Conservation (phyloP, 108 stramenopile species). For the Chaetoceros tenuissimus region DNA sequence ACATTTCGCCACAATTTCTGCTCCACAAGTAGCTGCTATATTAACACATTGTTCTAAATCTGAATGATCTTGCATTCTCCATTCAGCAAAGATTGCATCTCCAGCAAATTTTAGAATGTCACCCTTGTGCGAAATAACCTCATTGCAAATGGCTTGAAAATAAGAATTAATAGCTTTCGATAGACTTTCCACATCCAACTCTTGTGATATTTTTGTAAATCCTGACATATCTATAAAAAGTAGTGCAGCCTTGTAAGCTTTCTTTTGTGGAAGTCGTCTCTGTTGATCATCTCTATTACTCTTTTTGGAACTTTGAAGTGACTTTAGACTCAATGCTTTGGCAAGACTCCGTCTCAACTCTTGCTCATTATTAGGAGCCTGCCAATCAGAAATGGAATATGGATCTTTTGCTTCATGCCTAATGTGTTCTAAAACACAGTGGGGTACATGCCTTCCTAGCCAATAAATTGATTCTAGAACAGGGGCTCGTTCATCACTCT, state of each 20-base stretch:
- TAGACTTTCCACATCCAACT: slow-evolving; percentile 8
- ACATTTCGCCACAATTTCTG: slow-evolving; percentile 25
- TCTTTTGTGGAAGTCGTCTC: too few relatives aligned
- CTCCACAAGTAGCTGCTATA: slow-evolving; percentile 16
- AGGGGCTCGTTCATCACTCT: too few relatives aligned
- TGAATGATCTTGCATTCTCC: slow-evolving; percentile 1
- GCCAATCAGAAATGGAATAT: too few relatives aligned
- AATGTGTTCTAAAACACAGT: slow-evolving; percentile 26
- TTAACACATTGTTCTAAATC: slow-evolving; percentile 8
- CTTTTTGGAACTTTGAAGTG: too few relatives aligned
- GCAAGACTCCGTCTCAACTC: neutral
- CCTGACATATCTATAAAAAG: slow-evolving; percentile 27
- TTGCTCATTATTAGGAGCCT: too few relatives aligned
- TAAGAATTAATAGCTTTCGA: slow-evolving; percentile 12
- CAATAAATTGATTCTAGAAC: slow-evolving; percentile 40
- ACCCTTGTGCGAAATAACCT: slow-evolving; percentile 7
- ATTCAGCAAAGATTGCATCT: slow-evolving; percentile 16
- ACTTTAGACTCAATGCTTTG: slow-evolving; percentile 8
- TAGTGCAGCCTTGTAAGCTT: too few relatives aligned
- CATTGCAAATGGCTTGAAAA: slow-evolving; percentile 17
- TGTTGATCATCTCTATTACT: too few relatives aligned
- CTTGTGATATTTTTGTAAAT: slow-evolving; percentile 16
- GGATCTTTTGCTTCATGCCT: slow-evolving; percentile 84
- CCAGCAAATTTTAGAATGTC: slow-evolving; percentile 19
- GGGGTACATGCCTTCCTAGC: slow-evolving; percentile 46